Evolutionary conservation across 2,329 filamentous ascomycete species (phyloP).

Genomic region (Sporothrix mexicana): DNA sequence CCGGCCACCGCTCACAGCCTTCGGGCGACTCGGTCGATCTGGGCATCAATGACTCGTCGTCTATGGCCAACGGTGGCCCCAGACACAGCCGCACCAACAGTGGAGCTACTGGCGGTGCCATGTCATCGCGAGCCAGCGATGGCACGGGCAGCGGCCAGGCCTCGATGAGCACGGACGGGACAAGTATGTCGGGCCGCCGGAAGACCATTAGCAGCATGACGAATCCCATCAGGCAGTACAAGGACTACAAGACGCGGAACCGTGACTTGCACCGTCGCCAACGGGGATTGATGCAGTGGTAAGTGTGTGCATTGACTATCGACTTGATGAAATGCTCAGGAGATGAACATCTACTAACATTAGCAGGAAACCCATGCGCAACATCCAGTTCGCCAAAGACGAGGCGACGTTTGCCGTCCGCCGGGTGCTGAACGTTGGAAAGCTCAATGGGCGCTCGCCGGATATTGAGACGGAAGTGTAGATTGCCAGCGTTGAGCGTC

Average conservation of each 20-base stretch:
- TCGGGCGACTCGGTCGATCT: slow-evolving; percentile 20
- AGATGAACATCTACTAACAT: background rate
- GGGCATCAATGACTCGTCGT: slow-evolving; percentile 20
- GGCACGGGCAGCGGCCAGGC: background rate
- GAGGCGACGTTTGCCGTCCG: slow-evolving; percentile 79
- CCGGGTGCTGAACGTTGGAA: slow-evolving; percentile 77
- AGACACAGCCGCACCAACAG: slow-evolving; percentile 3
- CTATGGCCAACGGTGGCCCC: background rate
- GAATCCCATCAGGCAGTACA: slow-evolving; percentile 63
- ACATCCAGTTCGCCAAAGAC: slow-evolving; percentile 84
- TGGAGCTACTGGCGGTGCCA: background rate
- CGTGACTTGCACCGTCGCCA: slow-evolving; percentile 84
- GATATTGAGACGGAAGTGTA: slow-evolving; percentile 78
- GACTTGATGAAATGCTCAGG: too few relatives aligned
- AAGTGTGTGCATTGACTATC: slow-evolving; percentile 32
- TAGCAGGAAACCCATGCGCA: slow-evolving; percentile 73
- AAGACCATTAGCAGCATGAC: slow-evolving; percentile 47
- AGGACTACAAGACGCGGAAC: slow-evolving; percentile 70
- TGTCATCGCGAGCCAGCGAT: background rate
- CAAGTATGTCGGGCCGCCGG: slow-evolving; percentile 42
- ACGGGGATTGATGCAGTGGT: slow-evolving; percentile 91
- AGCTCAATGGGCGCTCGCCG: slow-evolving; percentile 80
- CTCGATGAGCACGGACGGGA: background rate
- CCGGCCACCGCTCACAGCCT: slow-evolving; percentile 5
- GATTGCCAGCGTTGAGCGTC: background rate